Conservation (phyloP, 352 stramenopile species). For the Blastocystis sp. region DNA sequence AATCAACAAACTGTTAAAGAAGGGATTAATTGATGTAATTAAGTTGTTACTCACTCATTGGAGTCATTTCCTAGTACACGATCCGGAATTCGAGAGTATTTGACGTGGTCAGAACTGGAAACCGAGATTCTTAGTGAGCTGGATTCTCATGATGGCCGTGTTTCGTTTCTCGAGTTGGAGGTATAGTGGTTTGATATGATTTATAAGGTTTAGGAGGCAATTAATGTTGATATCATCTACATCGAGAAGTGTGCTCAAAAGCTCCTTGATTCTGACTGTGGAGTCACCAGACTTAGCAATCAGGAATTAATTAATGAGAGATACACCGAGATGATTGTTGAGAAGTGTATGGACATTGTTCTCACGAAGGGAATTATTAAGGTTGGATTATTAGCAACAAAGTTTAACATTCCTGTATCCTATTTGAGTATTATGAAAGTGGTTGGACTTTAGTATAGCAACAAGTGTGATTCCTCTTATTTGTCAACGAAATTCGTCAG, state of each 20-base stretch:
- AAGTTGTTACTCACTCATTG: background rate
- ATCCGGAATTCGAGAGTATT: slow-evolving; percentile 44
- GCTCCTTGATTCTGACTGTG: background rate
- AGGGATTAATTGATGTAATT: slow-evolving; percentile 14
- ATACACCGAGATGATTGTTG: slow-evolving; percentile 1
- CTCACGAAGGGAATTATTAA: background rate
- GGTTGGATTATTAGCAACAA: slow-evolving; percentile 9
- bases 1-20: background rate
- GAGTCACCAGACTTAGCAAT: background rate
- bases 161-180: slow-evolving; percentile 24
- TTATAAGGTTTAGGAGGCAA: background rate
- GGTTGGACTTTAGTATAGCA: background rate
- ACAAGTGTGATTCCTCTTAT: slow-evolving; percentile 10
- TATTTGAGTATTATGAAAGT: background rate
- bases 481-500: background rate
- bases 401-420: slow-evolving; percentile 9
- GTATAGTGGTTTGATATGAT: background rate
- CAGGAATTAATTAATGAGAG: slow-evolving; percentile 40
- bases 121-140: slow-evolving; percentile 47
- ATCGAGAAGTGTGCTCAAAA: slow-evolving; percentile 32
- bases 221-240: slow-evolving; percentile 58
- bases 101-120: slow-evolving; percentile 50
- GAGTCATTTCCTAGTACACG: background rate
- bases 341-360: background rate
- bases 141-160: slow-evolving; percentile 38